phyloP scores from a whole-genome alignment of 73 alveolate species.

The Blepharisma stoltei region DNA sequence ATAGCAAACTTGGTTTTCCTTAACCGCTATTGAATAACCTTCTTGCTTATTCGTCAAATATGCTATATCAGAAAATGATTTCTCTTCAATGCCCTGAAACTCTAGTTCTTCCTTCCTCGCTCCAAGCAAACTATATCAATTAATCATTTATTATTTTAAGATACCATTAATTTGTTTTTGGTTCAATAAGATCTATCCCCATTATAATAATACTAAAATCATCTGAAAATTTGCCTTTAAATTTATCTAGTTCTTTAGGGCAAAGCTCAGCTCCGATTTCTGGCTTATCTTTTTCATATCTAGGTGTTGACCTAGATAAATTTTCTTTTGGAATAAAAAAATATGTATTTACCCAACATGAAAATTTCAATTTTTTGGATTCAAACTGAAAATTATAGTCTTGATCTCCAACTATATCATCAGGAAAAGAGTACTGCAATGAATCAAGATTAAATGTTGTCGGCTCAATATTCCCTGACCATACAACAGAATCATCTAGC shows the following conservation, averaged over 20 bases:
- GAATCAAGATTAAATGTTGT: not conserved
- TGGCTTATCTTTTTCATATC: not conserved
- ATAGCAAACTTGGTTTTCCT: no score
- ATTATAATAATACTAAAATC: not conserved
- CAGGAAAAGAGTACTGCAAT: not conserved
- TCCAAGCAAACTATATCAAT: no score
- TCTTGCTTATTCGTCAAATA: no score
- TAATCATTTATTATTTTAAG: no score
- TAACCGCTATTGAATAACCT: no score
- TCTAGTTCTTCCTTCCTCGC: no score
- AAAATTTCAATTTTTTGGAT: slow-evolving; percentile 18
- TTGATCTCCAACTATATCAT: not conserved
- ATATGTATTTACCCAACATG: slow-evolving; percentile 25
- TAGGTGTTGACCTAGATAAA: not conserved
- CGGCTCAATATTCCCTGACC: not conserved
- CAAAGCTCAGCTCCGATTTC: not conserved
- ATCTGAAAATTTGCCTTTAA: not conserved
- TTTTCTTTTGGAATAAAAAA: not conserved
- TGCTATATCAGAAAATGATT: no score
- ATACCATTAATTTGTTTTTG: no score
- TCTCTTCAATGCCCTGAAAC: no score
- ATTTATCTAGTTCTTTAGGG: slow-evolving; percentile 4
- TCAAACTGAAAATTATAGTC: not conserved
- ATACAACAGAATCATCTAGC: not conserved
- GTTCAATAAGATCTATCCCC: not conserved